These are phyloP conservation scores for Penicillium occitanis DNA, from an alignment of 2,329 filamentous ascomycete genomes.

Conservation along the genomic window DNA sequence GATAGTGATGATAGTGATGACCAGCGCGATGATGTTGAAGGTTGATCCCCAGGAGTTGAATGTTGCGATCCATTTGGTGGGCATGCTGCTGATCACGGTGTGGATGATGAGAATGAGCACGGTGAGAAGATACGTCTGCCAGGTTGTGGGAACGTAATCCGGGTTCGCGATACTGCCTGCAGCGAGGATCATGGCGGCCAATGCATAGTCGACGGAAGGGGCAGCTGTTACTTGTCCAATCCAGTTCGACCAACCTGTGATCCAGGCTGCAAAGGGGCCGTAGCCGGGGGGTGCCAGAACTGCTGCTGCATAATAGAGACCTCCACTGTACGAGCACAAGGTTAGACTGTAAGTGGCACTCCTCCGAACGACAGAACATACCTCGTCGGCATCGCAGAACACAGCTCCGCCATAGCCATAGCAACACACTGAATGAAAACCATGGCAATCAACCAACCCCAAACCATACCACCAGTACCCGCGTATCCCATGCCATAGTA, in stretches of 20 bases:
- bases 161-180: conserved; percentile 68
- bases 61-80: conserved; percentile 67
- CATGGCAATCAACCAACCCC: conserved; percentile 75
- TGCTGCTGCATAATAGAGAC: conserved; percentile 71
- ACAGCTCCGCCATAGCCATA: conserved; percentile 68
- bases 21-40: conserved; percentile 67
- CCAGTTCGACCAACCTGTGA: conserved; percentile 72
- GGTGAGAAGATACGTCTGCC: conserved; percentile 68
- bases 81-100: conserved; percentile 65
- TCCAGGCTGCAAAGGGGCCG: conserved; percentile 66
- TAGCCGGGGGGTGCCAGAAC: conserved; percentile 67
- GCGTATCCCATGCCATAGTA: conserved; percentile 66
- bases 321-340: conserved; percentile 48
- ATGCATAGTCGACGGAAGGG: conserved; percentile 65
- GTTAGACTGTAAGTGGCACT: neutral
- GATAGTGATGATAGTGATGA: conserved; percentile 68
- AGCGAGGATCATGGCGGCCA: conserved; percentile 69
- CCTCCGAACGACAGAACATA: conserved; percentile 27
- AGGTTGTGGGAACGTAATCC: conserved; percentile 62
- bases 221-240: conserved; percentile 65
- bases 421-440: conserved; percentile 70
- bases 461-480: conserved; percentile 65
- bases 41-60: conserved; percentile 70
- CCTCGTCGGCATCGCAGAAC: conserved; percentile 70
- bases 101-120: conserved; percentile 68